Conservation (phyloP, 1,284 basidiomycete species). For the Malassezia caprae region DNA sequence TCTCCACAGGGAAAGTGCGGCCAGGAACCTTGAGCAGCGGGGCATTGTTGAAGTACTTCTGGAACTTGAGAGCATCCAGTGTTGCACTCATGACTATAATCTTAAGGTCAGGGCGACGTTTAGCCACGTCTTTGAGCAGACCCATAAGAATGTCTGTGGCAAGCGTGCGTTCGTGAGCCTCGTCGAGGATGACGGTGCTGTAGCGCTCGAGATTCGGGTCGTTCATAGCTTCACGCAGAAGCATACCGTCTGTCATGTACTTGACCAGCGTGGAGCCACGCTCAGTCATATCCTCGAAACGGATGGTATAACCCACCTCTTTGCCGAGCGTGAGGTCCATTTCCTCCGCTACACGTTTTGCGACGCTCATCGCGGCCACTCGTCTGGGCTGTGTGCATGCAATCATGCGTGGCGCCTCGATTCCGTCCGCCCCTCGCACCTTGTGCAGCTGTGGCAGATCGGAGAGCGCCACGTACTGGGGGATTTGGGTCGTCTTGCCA, state of each 20-base stretch:
- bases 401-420: slow-evolving; percentile 69
- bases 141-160: slow-evolving; percentile 99
- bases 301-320: slow-evolving; percentile 94
- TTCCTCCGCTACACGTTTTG: slow-evolving; percentile 95
- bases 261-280: slow-evolving; percentile 32
- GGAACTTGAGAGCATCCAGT: slow-evolving; percentile 90
- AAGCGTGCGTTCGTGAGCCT: slow-evolving; percentile 94
- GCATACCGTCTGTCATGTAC: slow-evolving; percentile 99
- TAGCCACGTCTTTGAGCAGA: slow-evolving; percentile 64
- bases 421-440: slow-evolving; percentile 30
- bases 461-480: slow-evolving; percentile 87
- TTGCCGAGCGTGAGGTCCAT: slow-evolving; percentile 90
- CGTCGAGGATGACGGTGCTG: slow-evolving; percentile 94
- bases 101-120: slow-evolving; percentile 76
- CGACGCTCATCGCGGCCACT: slow-evolving; percentile 95
- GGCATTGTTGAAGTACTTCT: slow-evolving; percentile 83
- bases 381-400: slow-evolving; percentile 94
- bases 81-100: slow-evolving; percentile 98
- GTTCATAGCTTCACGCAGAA: slow-evolving; percentile 88
- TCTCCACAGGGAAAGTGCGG: slow-evolving; percentile 87
- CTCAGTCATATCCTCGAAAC: slow-evolving; percentile 91
- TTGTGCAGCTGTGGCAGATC: slow-evolving; percentile 66
- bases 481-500: slow-evolving; percentile 98
- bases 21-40: slow-evolving; percentile 93
- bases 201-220: slow-evolving; percentile 80